A percentile compares a stretch with the other conserved stretches of the same genome.
Evolutionary conservation across 306 rosid species (phyloP).

Genomic region (Leucaena leucocephala): DNA sequence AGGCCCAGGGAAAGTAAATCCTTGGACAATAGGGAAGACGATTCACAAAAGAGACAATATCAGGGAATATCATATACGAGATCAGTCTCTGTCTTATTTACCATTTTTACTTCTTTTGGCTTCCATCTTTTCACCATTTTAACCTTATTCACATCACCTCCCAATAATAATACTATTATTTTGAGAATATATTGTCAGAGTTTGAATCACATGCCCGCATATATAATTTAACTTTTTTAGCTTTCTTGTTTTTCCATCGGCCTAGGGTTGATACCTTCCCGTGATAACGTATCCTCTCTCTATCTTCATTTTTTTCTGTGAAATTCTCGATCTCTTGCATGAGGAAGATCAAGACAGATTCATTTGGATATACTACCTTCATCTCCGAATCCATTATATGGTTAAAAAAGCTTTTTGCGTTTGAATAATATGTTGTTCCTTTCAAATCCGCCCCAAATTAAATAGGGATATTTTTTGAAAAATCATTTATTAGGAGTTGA

Average conservation of each 20-base stretch:
- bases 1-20: slow-evolving; percentile 51
- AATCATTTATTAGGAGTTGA: too few species aligned
- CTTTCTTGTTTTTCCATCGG: neutral
- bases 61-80: slow-evolving; percentile 47
- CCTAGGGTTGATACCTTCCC: neutral
- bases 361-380: neutral
- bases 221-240: neutral
- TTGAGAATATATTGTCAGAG: neutral
- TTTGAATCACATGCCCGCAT: slow-evolving; percentile 5
- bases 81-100: slow-evolving; percentile 35
- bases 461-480: too few species aligned
- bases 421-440: too few species aligned
- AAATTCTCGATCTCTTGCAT: neutral
- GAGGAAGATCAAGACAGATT: neutral
- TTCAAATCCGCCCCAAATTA: too few species aligned
- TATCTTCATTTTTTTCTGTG: neutral
- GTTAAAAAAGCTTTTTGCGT: too few species aligned
- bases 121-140: slow-evolving; percentile 26
- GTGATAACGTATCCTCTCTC: neutral
- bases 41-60: slow-evolving; percentile 46
- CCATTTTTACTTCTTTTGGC: slow-evolving; percentile 34
- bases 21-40: slow-evolving; percentile 47
- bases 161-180: neutral
- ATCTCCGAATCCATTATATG: too few species aligned
- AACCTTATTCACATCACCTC: slow-evolving; percentile 10